These are phyloP conservation scores for Mycena amicta DNA, from an alignment of 768 basidiomycete species.

Conservation along the genomic window DNA sequence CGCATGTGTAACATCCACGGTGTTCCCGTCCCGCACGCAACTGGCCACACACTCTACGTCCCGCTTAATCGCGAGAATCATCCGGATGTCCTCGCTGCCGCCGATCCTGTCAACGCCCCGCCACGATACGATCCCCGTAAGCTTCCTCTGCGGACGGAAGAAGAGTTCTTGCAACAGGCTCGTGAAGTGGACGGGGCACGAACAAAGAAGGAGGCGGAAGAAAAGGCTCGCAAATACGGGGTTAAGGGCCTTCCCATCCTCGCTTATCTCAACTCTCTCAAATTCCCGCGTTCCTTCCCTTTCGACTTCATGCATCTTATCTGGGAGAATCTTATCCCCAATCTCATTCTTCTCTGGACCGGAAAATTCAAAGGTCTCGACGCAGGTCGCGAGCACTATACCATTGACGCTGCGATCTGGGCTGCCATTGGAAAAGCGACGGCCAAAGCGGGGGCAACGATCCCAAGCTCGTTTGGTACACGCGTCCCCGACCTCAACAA, in stretches of 20 bases:
- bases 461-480: conserved; percentile 30
- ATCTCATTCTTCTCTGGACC: conserved; percentile 35
- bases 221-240: conserved; percentile 18
- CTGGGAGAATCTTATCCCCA: conserved; percentile 6
- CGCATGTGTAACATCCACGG: conserved; percentile 31
- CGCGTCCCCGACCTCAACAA: conserved; percentile 26
- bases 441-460: conserved; percentile 23
- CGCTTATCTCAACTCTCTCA: conserved; percentile 22
- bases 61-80: conserved; percentile 27
- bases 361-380: conserved; percentile 33
- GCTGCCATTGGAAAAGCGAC: conserved; percentile 32
- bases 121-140: conserved; percentile 7
- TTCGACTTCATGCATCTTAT: conserved; percentile 40
- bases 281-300: conserved; percentile 32
- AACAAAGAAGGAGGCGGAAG: conserved; percentile 14
- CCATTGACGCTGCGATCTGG: conserved; percentile 27
- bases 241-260: conserved; percentile 29
- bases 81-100: conserved; percentile 14
- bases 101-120: background rate
- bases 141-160: conserved; percentile 21
- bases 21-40: conserved; percentile 18
- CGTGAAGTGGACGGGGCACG: conserved; percentile 10
- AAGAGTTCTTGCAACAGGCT: conserved; percentile 11
- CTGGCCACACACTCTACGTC: conserved; percentile 29
- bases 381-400: conserved; percentile 23